Conservation (phyloP, 139 green algal species). For the Pseudopediastrum boryanum region DNA sequence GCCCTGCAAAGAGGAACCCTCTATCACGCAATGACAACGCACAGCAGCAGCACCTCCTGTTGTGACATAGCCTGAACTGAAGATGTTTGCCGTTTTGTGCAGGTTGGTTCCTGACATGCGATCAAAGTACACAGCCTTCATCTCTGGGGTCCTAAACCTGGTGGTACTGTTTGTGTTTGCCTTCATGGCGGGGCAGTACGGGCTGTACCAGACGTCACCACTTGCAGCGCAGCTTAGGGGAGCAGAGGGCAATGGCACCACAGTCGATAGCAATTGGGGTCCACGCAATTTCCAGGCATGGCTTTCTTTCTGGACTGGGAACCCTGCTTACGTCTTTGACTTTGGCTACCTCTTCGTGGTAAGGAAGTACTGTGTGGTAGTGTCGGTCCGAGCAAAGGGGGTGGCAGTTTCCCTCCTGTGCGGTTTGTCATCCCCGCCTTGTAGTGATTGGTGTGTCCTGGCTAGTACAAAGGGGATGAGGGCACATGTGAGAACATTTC, state of each 20-base stretch:
- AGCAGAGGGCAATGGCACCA: constrained; percentile 6
- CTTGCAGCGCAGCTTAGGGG: constrained; percentile 5
- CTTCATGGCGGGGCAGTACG: constrained; percentile 45
- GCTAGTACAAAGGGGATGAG: too few species aligned
- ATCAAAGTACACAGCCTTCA: constrained; percentile 8
- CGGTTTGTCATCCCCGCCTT: too few species aligned
- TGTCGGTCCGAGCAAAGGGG: too few species aligned
- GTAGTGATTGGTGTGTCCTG: too few species aligned
- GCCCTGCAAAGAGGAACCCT: too few species aligned
- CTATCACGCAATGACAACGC: too few species aligned
- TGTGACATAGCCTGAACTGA: too few species aligned
- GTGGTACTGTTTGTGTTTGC: constrained; percentile 38
- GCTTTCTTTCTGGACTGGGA: constrained; percentile 31
- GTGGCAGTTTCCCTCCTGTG: too few species aligned
- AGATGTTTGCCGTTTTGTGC: too few species aligned
- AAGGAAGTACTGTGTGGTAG: too few species aligned
- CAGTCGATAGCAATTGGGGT: constrained; percentile 6
- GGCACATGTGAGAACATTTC: too few species aligned
- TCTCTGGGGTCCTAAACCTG: constrained; percentile 21
- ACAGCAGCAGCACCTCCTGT: too few species aligned
- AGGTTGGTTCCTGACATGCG: constrained; percentile 33
- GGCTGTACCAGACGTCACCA: constrained; percentile 8
- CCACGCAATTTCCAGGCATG: constrained; percentile 13
- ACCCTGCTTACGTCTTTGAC: constrained; percentile 11
- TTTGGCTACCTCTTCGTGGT: constrained; percentile 32